Evolutionary conservation across 768 basidiomycete genomes (phyloP).

Genomic region (Royoungia palumana): DNA sequence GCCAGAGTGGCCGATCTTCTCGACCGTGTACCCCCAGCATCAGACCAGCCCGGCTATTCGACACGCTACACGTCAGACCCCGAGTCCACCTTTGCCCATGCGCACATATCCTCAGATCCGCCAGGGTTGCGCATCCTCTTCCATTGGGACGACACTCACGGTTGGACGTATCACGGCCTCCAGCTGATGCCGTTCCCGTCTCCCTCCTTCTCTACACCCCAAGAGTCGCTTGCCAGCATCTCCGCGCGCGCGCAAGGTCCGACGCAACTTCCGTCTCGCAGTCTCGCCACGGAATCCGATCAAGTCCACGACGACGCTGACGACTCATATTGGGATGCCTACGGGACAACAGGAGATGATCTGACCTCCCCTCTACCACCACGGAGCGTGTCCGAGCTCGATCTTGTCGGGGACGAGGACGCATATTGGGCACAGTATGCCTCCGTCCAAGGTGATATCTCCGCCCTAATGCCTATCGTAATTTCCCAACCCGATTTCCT

Average conservation of each 20-base stretch:
- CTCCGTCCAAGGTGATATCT: constrained; percentile 56
- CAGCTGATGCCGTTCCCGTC: constrained; percentile 69
- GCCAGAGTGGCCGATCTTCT: constrained; percentile 42
- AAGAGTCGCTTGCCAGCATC: constrained; percentile 25
- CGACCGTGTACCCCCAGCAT: constrained; percentile 31
- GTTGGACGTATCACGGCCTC: constrained; percentile 72
- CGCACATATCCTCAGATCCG: constrained; percentile 37
- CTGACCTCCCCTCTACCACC: constrained; percentile 10
- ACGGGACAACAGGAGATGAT: constrained; percentile 41
- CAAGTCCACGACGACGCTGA: constrained; percentile 35
- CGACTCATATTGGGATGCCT: constrained; percentile 68
- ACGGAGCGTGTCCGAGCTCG: constrained; percentile 15
- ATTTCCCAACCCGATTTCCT: constrained; percentile 4
- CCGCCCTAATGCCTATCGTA: constrained; percentile 12
- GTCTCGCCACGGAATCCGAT: constrained; percentile 10
- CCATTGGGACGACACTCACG: constrained; percentile 52
- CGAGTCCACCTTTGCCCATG: constrained; percentile 57
- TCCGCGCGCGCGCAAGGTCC: constrained; percentile 14
- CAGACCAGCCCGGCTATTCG: constrained; percentile 30
- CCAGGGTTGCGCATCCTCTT: constrained; percentile 60
- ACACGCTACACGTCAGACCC: constrained; percentile 44
- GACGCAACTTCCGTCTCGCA: not conserved
- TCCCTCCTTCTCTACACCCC: constrained; percentile 28
- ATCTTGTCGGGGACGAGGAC: constrained; percentile 40
- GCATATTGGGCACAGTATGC: constrained; percentile 79